These are phyloP conservation scores for Solanum appendiculatum DNA, from an alignment of 257 asterid species.

Conservation along the genomic window DNA sequence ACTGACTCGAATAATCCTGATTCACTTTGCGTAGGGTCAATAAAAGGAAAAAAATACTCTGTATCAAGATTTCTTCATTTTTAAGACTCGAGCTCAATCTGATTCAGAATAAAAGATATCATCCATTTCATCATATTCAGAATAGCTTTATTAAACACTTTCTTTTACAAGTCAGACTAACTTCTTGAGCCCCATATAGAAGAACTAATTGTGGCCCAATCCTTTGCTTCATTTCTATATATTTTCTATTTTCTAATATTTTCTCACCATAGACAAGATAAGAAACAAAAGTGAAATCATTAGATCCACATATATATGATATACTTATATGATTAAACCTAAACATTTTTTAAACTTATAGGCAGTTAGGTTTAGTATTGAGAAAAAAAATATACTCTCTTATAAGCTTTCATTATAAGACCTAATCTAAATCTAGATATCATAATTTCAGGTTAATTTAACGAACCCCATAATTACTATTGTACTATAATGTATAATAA, in stretches of 20 bases:
- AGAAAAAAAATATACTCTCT: background rate
- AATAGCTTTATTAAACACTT: no score
- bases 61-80: background rate
- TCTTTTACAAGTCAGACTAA: background rate
- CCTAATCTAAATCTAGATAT: background rate
- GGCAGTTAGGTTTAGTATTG: background rate
- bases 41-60: background rate
- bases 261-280: background rate
- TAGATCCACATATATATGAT: background rate
- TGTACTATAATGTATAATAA: background rate
- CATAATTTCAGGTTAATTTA: background rate
- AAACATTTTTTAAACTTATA: background rate
- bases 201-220: background rate
- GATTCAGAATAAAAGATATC: background rate
- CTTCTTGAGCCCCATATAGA: background rate
- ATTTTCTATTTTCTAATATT: background rate
- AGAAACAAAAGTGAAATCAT: background rate
- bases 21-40: background rate
- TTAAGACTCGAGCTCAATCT: no score
- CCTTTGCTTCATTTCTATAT: background rate
- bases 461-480: background rate
- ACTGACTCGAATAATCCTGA: background rate
- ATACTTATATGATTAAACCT: background rate
- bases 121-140: background rate
- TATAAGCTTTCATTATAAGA: background rate